Evolutionary conservation across 1,139 yeast species (phyloP).

Genomic region (Candida albicans): DNA sequence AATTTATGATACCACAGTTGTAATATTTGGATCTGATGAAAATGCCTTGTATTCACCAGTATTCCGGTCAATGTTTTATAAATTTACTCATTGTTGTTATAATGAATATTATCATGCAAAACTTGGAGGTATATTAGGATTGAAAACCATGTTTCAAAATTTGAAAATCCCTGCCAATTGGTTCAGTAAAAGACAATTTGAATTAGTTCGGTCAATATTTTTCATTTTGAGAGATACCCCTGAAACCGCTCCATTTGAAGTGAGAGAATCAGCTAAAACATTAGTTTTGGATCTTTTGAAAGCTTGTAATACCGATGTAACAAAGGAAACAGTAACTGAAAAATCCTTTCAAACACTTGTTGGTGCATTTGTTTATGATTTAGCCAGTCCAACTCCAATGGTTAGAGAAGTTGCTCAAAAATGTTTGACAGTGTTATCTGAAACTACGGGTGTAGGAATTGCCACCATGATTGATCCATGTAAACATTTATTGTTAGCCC

Average conservation of each 20-base stretch:
- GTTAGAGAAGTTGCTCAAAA: constrained; percentile 84
- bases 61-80: constrained; percentile 73
- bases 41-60: constrained; percentile 72
- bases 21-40: constrained; percentile 66
- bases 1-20: constrained; percentile 61
- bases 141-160: constrained; percentile 69
- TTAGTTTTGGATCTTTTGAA: constrained; percentile 63
- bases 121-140: constrained; percentile 86
- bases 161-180: constrained; percentile 68
- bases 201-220: constrained; percentile 79
- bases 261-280: constrained; percentile 67
- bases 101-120: constrained; percentile 84
- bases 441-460: constrained; percentile 66
- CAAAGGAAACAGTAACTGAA: constrained; percentile 59
- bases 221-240: constrained; percentile 92
- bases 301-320: constrained; percentile 61
- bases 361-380: constrained; percentile 85
- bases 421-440: constrained; percentile 66
- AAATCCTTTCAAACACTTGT: constrained; percentile 83
- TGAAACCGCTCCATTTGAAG: constrained; percentile 80
- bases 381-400: constrained; percentile 81
- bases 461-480: constrained; percentile 80
- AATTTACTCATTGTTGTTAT: constrained; percentile 87
- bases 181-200: constrained; percentile 78
- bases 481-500: constrained; percentile 77